Base-by-base conservation (phyloP, 106 monocot genomes). In the Dendrobium catenatum region DNA sequence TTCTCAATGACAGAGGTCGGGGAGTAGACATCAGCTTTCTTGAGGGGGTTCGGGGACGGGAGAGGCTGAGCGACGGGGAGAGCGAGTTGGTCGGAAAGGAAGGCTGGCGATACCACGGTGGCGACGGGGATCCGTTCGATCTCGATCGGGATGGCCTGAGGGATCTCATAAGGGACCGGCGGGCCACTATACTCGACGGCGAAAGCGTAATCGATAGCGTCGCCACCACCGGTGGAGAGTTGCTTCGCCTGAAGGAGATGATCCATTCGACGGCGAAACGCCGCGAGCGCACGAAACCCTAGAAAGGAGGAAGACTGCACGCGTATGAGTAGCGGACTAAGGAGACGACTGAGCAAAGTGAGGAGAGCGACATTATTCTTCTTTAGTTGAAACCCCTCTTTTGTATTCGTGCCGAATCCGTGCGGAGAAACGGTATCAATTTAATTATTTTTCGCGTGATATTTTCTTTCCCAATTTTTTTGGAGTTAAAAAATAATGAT, bases 151-250 rank as follows among this genome's bases (percentile, higher is more conserved):
- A 91, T 83, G 19, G 93, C 97, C 16, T 86, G 83, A 6, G 97
- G 97, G 81, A 98, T 86, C 22, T 87, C 90, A 80, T 88, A 98
- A 56, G 89, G 78, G 19, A 95, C 75, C 0, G 89, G 92, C 0
- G 97, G 94, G 24, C 97, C 97, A 42, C 75, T 80, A 89, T 98
- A 98, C 88, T 95, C 94, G 41, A 88, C 26, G 22, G 97, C 97
- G 79, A 98, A 91, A 66, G 93, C 88, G 88, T 86, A 95, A 3
- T 98, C 94, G 24, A 79, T 55, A 49, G 76, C 79, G 29, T 43
- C 74, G 9, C 74, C 42, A 7, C 74, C 74, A 3, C 41, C 74
- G n/a, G 41, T 22, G 79, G 15, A 44, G 48, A 68, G 7, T 16
- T 10, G 42, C 13, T 26, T 37, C 82, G 15, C 76, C 61, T 2